Base-by-base conservation (phyloP, 2,329 filamentous ascomycete species). In the Orbilia oligospora region DNA sequence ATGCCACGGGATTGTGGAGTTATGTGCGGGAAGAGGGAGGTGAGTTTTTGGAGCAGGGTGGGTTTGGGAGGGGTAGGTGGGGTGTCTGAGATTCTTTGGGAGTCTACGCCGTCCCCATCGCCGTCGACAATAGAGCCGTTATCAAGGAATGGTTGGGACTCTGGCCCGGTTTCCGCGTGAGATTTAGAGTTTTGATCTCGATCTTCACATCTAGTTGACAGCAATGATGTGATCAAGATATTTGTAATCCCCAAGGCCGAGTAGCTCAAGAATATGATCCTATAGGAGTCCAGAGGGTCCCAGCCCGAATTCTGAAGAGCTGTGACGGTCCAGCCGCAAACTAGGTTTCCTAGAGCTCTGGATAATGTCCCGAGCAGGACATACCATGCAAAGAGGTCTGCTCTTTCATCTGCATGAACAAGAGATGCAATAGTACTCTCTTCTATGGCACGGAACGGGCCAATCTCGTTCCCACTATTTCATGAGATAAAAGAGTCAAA, bases 351-450 rank as follows among this genome's bases (percentile, higher is more conserved):
- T 16, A 88, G 85, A 0, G 91, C 90, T 0, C 88, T 86, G 0
- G 91, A 91, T 0, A 88, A 87, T 0, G 86, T 87, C 1, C 90
- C 91, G 0, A 86, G 83, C 5, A 90, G 84, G 5, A 85, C 87
- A 81, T 90, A 91, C 89, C 89, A 91, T 2, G 89, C 89, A 78
- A 88, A 90, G 30, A 91, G 85, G 81, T 90, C 88, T 71, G 86
- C 86, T 53, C 89, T 83, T 2, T 85, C 84, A 1, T 84, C 83
- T 3, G 85, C 80, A 0, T 83, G 82, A 0, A 87, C 89, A 2
- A 90, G 84, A 49, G 90, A 88, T 2, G 89, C 88, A 1, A 90
- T 83, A 4, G 88, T 87, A 16, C 87, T 89, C 83, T 91, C 89
- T 81, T 91, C 89, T 30, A 91, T 86, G 46, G 89, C 89, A 46